Evolutionary conservation across 75 land plant genomes (phyloP), one percentile per base, ranked within the genome.

Genomic region (Larix kaempferi): DNA sequence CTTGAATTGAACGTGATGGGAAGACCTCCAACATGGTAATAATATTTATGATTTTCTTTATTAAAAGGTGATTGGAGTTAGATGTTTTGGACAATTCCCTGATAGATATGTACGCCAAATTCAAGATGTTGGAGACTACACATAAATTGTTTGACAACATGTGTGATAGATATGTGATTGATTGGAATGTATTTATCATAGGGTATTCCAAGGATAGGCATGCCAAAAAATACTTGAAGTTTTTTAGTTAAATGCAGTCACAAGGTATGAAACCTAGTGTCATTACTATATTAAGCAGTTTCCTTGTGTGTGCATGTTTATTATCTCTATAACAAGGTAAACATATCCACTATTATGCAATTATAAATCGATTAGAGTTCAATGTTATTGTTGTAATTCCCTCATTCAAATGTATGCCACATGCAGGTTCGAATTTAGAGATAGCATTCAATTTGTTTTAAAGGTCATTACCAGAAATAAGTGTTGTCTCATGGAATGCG

Each of bases 401-500:
- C 85, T 86, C 57, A 80, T 89, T 55, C 89, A 88, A 25, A 83
- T 83, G 87, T 88, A 85, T 80, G 78, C 80, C 11, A 88, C 85
- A 76, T 85, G 87, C 71, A 71, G 54, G 26, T n/a, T n/a, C n/a
- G n/a, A 33, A 78, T 17, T 57, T 83, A 23, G 21, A 21, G 19
- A 82, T 72, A 33, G 86, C 91, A 54, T 65, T 74, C 56, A 19
- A 78, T 55, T 56, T 89, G 6, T 86, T 86, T 76, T 72, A 61
- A 0, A 52, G 13, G 56, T 37, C n/a, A n/a, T n/a, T 84, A 55
- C 80, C 82, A 16, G 61, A 75, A 22, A 52, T 59, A 25, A 83
- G 84, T 76, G 76, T 77, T 16, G 89, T 87, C 22, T 59, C 78
- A 5, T 87, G 89, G 89, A 81, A 83, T 39, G 78, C 85, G 2